Evolutionary conservation across 257 asterid genomes (phyloP).

Genomic region (Solanum sitiens): DNA sequence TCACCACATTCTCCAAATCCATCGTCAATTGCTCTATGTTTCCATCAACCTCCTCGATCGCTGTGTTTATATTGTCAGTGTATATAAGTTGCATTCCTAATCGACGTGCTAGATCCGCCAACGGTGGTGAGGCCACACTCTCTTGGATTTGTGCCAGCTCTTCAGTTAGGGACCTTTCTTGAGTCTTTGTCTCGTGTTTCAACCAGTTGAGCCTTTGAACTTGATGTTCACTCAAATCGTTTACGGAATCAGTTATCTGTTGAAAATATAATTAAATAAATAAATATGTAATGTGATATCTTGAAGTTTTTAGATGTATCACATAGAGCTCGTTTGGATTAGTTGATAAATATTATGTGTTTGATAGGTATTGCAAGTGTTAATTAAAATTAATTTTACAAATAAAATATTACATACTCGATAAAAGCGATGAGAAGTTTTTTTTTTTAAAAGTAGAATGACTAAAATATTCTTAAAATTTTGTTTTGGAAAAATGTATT

Average conservation of each 20-base stretch:
- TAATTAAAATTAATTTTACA: no score
- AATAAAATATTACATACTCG: no score
- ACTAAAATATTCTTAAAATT: no score
- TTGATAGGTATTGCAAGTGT: background rate
- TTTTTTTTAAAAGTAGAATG: background rate
- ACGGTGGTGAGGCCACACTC: constrained; percentile 40
- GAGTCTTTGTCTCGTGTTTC: constrained; percentile 10
- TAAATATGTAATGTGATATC: no score
- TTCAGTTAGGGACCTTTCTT: constrained; percentile 19
- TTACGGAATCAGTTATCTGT: background rate
- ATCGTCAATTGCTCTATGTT: constrained; percentile 17
- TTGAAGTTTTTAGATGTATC: no score
- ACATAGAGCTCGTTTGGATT: no score
- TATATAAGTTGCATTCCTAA: background rate
- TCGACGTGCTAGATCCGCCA: background rate
- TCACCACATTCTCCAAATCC: constrained; percentile 22
- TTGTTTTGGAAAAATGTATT: background rate
- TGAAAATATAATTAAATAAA: background rate
- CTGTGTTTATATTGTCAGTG: background rate
- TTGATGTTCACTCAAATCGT: constrained; percentile 22
- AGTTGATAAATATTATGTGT: no score
- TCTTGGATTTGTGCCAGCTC: constrained; percentile 46
- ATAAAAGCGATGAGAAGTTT: no score
- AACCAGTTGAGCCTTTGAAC: constrained; percentile 1
- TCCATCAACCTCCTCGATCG: constrained; percentile 1